Conservation (phyloP, 805 yeast genomes). For the Spathaspora passalidarum region DNA sequence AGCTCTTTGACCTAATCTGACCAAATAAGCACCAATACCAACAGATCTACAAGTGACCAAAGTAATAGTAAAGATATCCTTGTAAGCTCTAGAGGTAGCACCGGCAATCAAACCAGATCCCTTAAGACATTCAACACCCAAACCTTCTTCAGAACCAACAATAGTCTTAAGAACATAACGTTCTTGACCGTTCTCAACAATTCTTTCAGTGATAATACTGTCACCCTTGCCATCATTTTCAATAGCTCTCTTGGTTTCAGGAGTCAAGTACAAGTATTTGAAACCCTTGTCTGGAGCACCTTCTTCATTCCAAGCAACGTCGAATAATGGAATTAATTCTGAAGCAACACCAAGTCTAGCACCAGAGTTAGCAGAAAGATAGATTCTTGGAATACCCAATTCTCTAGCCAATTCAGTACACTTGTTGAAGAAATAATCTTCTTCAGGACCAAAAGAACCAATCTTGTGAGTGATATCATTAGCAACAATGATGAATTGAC, state of each 20-base stretch:
- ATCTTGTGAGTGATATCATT: slow-evolving; percentile 97
- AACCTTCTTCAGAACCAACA: slow-evolving; percentile 91
- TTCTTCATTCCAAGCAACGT: slow-evolving; percentile 90
- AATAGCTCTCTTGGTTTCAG: slow-evolving; percentile 58
- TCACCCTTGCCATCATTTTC: slow-evolving; percentile 58
- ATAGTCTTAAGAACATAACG: slow-evolving; percentile 80
- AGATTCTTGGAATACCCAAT: slow-evolving; percentile 91
- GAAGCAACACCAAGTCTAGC: slow-evolving; percentile 99
- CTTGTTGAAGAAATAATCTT: slow-evolving; percentile 86
- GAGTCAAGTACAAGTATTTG: slow-evolving; percentile 77
- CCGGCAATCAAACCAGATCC: slow-evolving; percentile 99
- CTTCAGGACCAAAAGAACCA: slow-evolving; percentile 98
- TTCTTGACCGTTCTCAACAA: slow-evolving; percentile 81
- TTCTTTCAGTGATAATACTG: slow-evolving; percentile 68
- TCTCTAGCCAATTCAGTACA: slow-evolving; percentile 90
- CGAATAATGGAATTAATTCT: slow-evolving; percentile 83
- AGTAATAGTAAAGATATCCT: slow-evolving; percentile 96
- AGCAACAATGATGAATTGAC: slow-evolving; percentile 89
- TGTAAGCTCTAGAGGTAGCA: slow-evolving; percentile 95
- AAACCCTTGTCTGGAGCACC: slow-evolving; percentile 80
- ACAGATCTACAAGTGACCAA: slow-evolving; percentile 99
- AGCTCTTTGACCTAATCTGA: slow-evolving; percentile 97
- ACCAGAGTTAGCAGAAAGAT: slow-evolving; percentile 97
- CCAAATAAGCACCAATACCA: slow-evolving; percentile 99
- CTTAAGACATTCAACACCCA: slow-evolving; percentile 97